phyloP scores from a whole-genome alignment of 495 filamentous ascomycete genomes.

The Xylaria longipes region DNA sequence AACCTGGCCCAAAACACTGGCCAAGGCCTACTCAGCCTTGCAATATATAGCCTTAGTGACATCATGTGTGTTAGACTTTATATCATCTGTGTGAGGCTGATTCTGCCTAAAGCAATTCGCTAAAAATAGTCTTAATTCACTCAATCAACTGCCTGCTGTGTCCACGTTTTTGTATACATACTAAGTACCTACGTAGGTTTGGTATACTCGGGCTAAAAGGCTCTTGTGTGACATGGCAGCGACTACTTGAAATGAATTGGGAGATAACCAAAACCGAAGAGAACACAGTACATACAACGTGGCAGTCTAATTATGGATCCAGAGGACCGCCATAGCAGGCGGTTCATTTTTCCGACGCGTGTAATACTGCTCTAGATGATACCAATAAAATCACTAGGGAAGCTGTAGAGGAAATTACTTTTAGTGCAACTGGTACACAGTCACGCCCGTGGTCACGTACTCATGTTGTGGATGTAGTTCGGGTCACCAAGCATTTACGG shows the following conservation, averaged over 20 bases:
- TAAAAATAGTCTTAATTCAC: not conserved
- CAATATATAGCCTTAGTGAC: no score
- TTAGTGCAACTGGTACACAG: not conserved
- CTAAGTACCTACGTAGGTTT: not conserved
- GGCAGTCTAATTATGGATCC: not conserved
- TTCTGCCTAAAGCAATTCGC: not conserved
- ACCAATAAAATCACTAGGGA: not conserved
- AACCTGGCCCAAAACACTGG: no score
- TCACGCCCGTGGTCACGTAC: not conserved
- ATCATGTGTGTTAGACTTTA: no score
- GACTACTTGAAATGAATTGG: not conserved
- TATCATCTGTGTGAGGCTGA: no score
- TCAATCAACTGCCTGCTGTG: not conserved
- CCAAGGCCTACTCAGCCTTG: no score
- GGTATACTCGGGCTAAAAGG: not conserved
- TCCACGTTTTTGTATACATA: not conserved
- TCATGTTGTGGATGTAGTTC: slow-evolving; percentile 3
- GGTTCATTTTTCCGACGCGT: not conserved
- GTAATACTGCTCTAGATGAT: not conserved
- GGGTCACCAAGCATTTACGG: not conserved
- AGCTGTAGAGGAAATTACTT: not conserved
- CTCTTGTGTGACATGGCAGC: not conserved
- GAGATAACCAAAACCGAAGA: not conserved
- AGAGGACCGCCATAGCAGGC: not conserved
- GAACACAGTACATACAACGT: not conserved